Conservation (phyloP, 2,329 filamentous ascomycete genomes). For the Daldinia sp. region DNA sequence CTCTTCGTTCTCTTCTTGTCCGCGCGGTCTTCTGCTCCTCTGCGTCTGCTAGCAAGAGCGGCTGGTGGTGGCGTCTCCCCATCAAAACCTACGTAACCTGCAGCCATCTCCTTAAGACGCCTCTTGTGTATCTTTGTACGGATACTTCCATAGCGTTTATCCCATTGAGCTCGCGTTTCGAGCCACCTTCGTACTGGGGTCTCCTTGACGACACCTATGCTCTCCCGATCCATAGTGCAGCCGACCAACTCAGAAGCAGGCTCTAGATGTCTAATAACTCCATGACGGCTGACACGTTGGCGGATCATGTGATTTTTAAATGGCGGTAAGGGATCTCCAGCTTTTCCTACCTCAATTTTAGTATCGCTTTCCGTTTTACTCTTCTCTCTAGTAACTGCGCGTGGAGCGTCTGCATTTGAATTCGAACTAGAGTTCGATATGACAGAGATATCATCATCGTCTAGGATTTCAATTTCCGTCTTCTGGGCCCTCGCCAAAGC, state of each 20-base stretch:
- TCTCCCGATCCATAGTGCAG: slow-evolving; percentile 70
- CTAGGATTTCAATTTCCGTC: slow-evolving; percentile 81
- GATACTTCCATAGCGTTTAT: slow-evolving; percentile 75
- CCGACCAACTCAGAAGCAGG: slow-evolving; percentile 72
- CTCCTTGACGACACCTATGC: slow-evolving; percentile 84
- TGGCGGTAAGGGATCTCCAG: slow-evolving; percentile 82
- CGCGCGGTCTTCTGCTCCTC: slow-evolving; percentile 59
- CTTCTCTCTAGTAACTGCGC: slow-evolving; percentile 43
- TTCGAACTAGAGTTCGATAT: slow-evolving; percentile 76
- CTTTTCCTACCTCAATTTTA: slow-evolving; percentile 75
- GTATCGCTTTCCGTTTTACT: slow-evolving; percentile 17
- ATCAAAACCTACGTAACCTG: slow-evolving; percentile 76
- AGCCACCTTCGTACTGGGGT: slow-evolving; percentile 88
- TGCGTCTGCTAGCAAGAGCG: slow-evolving; percentile 79
- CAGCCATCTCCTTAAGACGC: slow-evolving; percentile 77
- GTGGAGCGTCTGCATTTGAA: slow-evolving; percentile 60
- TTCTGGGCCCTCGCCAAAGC: slow-evolving; percentile 85
- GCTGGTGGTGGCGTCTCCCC: slow-evolving; percentile 86
- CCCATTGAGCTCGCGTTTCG: slow-evolving; percentile 77
- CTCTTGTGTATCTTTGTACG: slow-evolving; percentile 80
- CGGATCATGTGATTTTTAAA: slow-evolving; percentile 93
- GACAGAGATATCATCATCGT: slow-evolving; percentile 81
- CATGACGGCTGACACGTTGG: slow-evolving; percentile 84
- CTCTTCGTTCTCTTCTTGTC: slow-evolving; percentile 73
- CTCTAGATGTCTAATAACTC: slow-evolving; percentile 76